A percentile compares a stretch with the other conserved stretches of the same genome.
These are phyloP conservation scores for Eragrostis nindensis DNA, from an alignment of 176 grass and related monocot genomes.

Conservation along the genomic window DNA sequence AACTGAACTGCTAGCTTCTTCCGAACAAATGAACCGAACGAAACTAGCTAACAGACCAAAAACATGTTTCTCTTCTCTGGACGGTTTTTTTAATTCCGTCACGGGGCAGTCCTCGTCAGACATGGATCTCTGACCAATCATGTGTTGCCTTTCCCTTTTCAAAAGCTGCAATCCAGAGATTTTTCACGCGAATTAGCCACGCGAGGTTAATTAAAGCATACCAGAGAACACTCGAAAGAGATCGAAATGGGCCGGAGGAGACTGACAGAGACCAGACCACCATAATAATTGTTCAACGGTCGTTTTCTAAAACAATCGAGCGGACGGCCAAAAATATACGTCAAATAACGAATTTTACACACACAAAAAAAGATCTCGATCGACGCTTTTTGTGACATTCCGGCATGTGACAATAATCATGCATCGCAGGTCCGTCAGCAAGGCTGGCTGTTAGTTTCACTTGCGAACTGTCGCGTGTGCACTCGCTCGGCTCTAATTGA, in stretches of 20 bases:
- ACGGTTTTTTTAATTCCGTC: too few relatives aligned
- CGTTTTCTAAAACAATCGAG: slow-evolving; percentile 34
- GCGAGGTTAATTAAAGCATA: not conserved
- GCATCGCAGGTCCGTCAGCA: not conserved
- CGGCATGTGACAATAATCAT: slow-evolving; percentile 36
- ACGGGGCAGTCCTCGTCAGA: not conserved
- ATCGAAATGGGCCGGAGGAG: not conserved
- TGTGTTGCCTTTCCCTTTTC: not conserved
- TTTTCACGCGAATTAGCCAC: not conserved
- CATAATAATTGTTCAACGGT: slow-evolving; percentile 6
- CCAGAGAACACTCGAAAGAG: not conserved
- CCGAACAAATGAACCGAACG: not conserved
- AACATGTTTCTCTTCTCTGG: not conserved
- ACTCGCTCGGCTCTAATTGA: not conserved
- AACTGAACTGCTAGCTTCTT: too few relatives aligned
- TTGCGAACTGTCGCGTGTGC: slow-evolving; percentile 10
- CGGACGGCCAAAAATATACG: not conserved
- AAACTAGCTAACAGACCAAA: not conserved
- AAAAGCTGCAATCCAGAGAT: not conserved
- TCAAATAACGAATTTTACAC: not conserved
- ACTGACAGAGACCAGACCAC: not conserved
- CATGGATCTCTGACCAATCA: not conserved
- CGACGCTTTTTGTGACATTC: not conserved
- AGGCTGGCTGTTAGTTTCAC: slow-evolving; percentile 31
- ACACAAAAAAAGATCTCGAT: slow-evolving; percentile 17